Evolutionary conservation across 2,329 filamentous ascomycete genomes (phyloP).

Genomic region (Ophiostoma pallidulum): DNA sequence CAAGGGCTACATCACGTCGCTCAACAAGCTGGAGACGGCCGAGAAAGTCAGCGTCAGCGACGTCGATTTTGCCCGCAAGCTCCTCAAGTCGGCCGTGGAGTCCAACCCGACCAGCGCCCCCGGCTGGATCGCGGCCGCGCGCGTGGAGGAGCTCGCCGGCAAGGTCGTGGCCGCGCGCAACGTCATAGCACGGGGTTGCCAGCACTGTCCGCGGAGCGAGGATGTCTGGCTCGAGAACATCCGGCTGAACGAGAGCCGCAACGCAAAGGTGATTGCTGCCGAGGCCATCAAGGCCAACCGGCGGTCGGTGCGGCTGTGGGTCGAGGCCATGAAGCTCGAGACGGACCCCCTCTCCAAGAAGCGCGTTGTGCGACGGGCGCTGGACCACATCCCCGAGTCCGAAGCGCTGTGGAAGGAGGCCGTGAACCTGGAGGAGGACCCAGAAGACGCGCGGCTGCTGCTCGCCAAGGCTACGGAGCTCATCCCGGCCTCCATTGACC

Average conservation of each 20-base stretch:
- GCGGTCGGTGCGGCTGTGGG: conserved; percentile 80
- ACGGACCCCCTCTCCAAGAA: conserved; percentile 77
- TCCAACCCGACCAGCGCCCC: conserved; percentile 92
- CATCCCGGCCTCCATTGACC: conserved; percentile 83
- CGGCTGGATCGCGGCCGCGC: conserved; percentile 90
- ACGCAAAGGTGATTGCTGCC: conserved; percentile 91
- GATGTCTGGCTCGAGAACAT: conserved; percentile 97
- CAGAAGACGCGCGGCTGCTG: conserved; percentile 75
- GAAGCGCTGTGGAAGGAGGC: conserved; percentile 97
- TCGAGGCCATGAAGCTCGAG: conserved; percentile 91
- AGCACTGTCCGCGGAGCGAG: conserved; percentile 86
- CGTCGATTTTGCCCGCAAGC: conserved; percentile 82
- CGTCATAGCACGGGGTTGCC: conserved; percentile 78
- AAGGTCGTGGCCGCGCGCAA: conserved; percentile 84
- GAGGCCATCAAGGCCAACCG: conserved; percentile 89
- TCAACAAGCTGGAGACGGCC: conserved; percentile 71
- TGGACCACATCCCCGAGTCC: conserved; percentile 88
- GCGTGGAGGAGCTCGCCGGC: conserved; percentile 85
- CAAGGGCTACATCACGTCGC: conserved; percentile 88
- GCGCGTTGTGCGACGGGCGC: conserved; percentile 79
- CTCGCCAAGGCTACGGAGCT: conserved; percentile 93
- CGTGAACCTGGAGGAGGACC: conserved; percentile 88
- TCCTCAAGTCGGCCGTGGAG: conserved; percentile 94
- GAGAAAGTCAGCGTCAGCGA: conserved; percentile 85
- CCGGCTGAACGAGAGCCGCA: conserved; percentile 79